Evolutionary conservation across 1,284 basidiomycete species (phyloP), one percentile per base, ranked within the genome.

Genomic region (Moniliella sp.): DNA sequence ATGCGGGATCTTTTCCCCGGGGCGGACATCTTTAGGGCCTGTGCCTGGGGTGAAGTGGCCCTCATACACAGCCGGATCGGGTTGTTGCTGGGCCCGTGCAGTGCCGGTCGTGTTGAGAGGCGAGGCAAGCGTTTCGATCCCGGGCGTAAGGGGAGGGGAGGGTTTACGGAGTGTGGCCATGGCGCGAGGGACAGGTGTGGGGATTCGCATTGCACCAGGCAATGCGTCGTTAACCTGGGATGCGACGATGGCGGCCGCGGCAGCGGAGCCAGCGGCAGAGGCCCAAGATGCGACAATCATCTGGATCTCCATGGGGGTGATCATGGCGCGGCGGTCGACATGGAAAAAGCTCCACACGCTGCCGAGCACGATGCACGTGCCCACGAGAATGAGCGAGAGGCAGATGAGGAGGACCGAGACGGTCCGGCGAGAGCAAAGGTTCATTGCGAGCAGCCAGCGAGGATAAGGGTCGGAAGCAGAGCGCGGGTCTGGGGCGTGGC

Each of bases 351-450:
- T 77, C 17, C 80, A 78, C 28, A 91, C 73, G 15, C 80, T 80
- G 10, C 78, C 78, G 56, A 97, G 75, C 36, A 97, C 82, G 61
- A 81, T 60, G 61, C 93, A 73, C 17, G 88, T 94, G 32, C 86
- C 86, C 23, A 81, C 51, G 36, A 94, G 73, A 64, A 94, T 66
- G 42, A 91, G 71, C 71, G 45, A 76, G 45, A 91, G 73, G 44
- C 91, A 59, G 50, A 72, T 68, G 37, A 91, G 71, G 38, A 76
- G 68, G 26, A 48, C 42, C 19, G 45, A 39, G 28, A 44, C n/a
- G n/a, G n/a, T n/a, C n/a, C n/a, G n/a, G n/a, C n/a, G n/a, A n/a
- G n/a, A n/a, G n/a, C n/a, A n/a, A n/a, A n/a, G n/a, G n/a, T n/a
- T n/a, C n/a, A n/a, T n/a, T n/a, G n/a, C n/a, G n/a, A n/a, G n/a